Base-by-base conservation (phyloP, 768 basidiomycete genomes). In the Kondoa subrosea region DNA sequence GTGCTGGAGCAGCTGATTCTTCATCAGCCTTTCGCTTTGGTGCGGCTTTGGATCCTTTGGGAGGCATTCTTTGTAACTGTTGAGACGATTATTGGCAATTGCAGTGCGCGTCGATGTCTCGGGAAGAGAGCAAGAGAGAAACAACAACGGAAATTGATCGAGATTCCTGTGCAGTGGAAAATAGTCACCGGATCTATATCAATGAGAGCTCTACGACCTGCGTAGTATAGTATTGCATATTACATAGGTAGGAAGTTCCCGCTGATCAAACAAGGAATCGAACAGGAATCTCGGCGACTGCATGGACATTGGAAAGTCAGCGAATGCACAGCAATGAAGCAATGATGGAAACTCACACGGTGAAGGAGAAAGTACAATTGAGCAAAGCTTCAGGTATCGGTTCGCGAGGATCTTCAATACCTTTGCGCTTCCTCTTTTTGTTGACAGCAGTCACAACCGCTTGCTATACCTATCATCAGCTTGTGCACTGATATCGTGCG, bases 311-410 rank as follows among this genome's bases (percentile, higher is more conserved):
- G 12, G 21, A 50, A 50, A 50, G 21, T 50, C 21, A 50, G 40
- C 40, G n/a, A n/a, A n/a, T 50, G 8, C 40, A 50, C 40, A 8
- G 12, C 12, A 8, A 50, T 21, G 21, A 8, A 3, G 12, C 8
- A 64, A 50, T 8, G 21, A 21, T 50, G 21, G 21, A 50, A 21
- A 50, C 40, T 50, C 89, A 81, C 67, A 91, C 89, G 4, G 87
- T 89, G 75, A 91, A 90, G n/a, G 87, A 89, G 77, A 91, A 89
- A 73, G 88, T 91, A 75, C 88, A 91, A 73, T 85, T 89, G 72
- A 90, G 83, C 72, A 86, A 85, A 1, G 84, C 84, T 71, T 89
- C 64, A 40, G 40, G 32, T 17, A 26, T 71, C 56, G 78, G 74
- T 26, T 73, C 40, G 32, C 68, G 33, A 27, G 72, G 67, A 30